A percentile compares a stretch with the other conserved stretches of the same genome.
phyloP scores from a whole-genome alignment of 1,284 basidiomycete species.

The Blastosporella zonata region DNA sequence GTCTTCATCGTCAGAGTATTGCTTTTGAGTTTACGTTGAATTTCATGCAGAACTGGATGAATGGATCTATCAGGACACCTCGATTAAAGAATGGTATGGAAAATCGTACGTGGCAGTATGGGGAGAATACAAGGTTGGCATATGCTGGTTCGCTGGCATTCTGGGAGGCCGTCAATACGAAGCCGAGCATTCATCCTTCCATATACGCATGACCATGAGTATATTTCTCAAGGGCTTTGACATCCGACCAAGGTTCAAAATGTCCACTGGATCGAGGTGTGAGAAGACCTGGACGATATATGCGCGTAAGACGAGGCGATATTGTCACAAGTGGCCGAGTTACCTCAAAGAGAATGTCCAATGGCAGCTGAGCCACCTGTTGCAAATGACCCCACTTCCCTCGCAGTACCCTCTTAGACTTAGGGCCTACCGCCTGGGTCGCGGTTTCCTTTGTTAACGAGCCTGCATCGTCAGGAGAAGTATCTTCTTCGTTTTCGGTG shows the following conservation, averaged over 20 bases:
- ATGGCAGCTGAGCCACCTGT: slow-evolving; percentile 7
- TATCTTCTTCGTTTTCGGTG: too few species aligned
- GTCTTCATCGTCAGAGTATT: slow-evolving; percentile 10
- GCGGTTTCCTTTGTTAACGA: too few species aligned
- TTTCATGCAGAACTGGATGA: slow-evolving; percentile 9
- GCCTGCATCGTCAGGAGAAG: too few species aligned
- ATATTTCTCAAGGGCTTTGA: slow-evolving; percentile 9
- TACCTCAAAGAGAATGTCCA: slow-evolving; percentile 16
- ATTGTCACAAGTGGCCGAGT: too few species aligned
- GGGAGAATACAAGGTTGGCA: slow-evolving; percentile 27
- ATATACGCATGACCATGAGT: slow-evolving; percentile 10
- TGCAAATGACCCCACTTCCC: slow-evolving; percentile 9
- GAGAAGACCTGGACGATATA: slow-evolving; percentile 9
- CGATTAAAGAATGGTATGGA: neutral
- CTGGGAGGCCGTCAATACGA: slow-evolving; percentile 22
- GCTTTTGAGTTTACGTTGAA: neutral
- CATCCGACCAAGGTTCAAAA: slow-evolving; percentile 11
- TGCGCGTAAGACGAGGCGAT: neutral
- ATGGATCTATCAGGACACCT: neutral
- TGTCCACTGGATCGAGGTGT: slow-evolving; percentile 9
- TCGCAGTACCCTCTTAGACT: too few species aligned
- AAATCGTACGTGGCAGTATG: slow-evolving; percentile 25
- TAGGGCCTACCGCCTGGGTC: too few species aligned
- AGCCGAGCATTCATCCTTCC: slow-evolving; percentile 10
- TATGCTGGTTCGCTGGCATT: slow-evolving; percentile 31